These are phyloP conservation scores for Triglochin maritima DNA, from an alignment of 106 monocot genomes.

Conservation along the genomic window DNA sequence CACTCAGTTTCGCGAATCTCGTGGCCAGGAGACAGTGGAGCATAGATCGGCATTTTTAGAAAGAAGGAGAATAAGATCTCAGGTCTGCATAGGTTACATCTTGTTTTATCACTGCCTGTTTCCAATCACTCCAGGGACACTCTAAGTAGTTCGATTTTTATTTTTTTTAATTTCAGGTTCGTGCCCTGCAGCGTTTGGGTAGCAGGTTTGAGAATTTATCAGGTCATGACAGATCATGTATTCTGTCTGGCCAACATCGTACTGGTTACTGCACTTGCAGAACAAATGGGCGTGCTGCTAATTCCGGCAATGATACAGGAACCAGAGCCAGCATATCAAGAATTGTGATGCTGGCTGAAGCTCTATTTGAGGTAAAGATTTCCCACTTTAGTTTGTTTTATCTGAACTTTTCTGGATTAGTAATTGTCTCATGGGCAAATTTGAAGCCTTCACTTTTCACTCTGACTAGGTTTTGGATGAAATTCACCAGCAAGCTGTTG, in stretches of 20 bases:
- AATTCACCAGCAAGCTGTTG: slow-evolving; percentile 92
- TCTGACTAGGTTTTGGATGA: slow-evolving; percentile 86
- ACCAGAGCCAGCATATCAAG: slow-evolving; percentile 80
- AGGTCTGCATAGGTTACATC: slow-evolving; percentile 27
- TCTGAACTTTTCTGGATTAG: too few relatives aligned
- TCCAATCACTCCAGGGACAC: too few relatives aligned
- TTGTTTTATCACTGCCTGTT: too few relatives aligned
- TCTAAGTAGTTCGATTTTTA: too few relatives aligned
- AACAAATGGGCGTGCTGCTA: slow-evolving; percentile 20
- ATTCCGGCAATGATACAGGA: slow-evolving; percentile 42
- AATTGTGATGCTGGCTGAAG: slow-evolving; percentile 97
- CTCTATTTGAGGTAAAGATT: slow-evolving; percentile 75
- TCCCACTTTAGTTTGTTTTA: background rate
- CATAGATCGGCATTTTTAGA: slow-evolving; percentile 70
- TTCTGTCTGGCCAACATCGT: slow-evolving; percentile 58
- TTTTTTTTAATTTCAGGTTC: slow-evolving; percentile 43
- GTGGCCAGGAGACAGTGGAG: slow-evolving; percentile 45
- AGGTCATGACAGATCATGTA: slow-evolving; percentile 80
- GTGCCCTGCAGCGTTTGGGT: slow-evolving; percentile 80
- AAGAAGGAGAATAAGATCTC: slow-evolving; percentile 95
- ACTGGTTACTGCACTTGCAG: slow-evolving; percentile 74
- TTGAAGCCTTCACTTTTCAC: background rate
- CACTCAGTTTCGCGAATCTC: slow-evolving; percentile 25
- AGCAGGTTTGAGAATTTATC: slow-evolving; percentile 76
- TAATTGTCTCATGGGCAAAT: too few relatives aligned